Evolutionary conservation across 306 rosid genomes (phyloP).

Genomic region (Citrullus colocynthis): DNA sequence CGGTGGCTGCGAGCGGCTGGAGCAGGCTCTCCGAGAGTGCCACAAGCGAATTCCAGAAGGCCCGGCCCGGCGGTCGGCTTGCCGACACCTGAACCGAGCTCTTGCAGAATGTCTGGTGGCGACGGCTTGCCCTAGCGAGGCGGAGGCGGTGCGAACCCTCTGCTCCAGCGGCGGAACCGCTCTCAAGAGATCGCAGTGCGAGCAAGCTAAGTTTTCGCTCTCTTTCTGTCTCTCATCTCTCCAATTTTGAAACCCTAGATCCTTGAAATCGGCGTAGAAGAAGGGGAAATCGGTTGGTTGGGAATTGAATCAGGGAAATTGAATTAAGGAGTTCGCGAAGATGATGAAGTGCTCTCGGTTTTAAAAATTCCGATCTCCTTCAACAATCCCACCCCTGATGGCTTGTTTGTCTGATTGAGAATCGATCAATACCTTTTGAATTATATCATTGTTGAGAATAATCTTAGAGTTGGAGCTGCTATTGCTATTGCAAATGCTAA

Average conservation of each 20-base stretch:
- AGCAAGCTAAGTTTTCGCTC: slow-evolving; percentile 50
- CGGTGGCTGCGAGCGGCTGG: slow-evolving; percentile 4
- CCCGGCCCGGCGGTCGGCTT: slow-evolving; percentile 26
- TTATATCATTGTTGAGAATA: too few species aligned
- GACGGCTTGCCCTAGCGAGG: slow-evolving; percentile 26
- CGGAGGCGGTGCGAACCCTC: slow-evolving; percentile 37
- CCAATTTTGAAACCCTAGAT: slow-evolving; percentile 10
- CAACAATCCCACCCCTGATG: too few species aligned
- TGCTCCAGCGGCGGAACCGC: slow-evolving; percentile 48
- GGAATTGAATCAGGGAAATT: too few species aligned
- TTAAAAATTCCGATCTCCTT: too few species aligned
- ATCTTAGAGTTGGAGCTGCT: too few species aligned
- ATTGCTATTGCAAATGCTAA: too few species aligned
- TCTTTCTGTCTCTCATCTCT: slow-evolving; percentile 41
- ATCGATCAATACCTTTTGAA: too few species aligned
- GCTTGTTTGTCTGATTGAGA: too few species aligned
- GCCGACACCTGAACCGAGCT: slow-evolving; percentile 44
- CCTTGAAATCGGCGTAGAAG: not conserved
- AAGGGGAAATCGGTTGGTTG: too few species aligned
- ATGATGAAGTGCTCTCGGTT: too few species aligned
- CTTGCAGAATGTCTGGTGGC: slow-evolving; percentile 41
- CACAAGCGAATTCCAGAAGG: slow-evolving; percentile 41
- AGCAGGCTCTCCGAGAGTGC: slow-evolving; percentile 31
- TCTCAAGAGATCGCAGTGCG: slow-evolving; percentile 52
- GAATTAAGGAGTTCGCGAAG: too few species aligned